A percentile compares a stretch with the other conserved stretches of the same genome.
Evolutionary conservation across 148 eudicot species (phyloP).

Genomic region (Euryodendron excelsum): DNA sequence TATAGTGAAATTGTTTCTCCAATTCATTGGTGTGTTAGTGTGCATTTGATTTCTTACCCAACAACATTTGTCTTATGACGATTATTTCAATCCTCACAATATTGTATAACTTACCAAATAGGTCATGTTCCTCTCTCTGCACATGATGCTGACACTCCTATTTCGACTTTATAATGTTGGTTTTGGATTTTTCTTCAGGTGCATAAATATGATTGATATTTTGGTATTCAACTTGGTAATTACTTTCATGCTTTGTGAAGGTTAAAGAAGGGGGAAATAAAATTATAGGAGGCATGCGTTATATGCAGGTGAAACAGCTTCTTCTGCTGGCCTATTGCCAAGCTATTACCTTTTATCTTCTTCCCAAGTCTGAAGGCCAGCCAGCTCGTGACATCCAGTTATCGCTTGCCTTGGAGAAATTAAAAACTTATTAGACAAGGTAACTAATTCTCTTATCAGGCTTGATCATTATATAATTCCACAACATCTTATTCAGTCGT

Average conservation of each 20-base stretch:
- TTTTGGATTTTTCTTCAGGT: not conserved
- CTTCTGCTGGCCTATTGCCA: slow-evolving; percentile 79
- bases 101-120: not conserved
- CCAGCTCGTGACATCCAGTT: slow-evolving; percentile 94
- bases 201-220: not conserved
- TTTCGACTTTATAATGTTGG: not conserved
- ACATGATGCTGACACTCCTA: not conserved
- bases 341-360: slow-evolving; percentile 89
- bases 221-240: slow-evolving; percentile 5
- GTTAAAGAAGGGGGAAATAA: slow-evolving; percentile 37
- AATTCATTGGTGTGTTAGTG: no score
- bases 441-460: slow-evolving; percentile 18
- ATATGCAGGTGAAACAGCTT: slow-evolving; percentile 77
- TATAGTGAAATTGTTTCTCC: no score
- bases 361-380: slow-evolving; percentile 93
- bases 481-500: not conserved
- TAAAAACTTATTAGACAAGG: slow-evolving; percentile 82
- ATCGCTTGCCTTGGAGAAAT: slow-evolving; percentile 84
- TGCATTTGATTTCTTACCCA: no score
- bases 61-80: not conserved
- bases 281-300: slow-evolving; percentile 62
- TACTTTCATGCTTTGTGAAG: slow-evolving; percentile 41
- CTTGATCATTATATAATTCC: not conserved
- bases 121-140: not conserved
- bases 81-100: not conserved